Conservation (phyloP, 805 yeast species). For the Groenewaldozyma salmanticensis region DNA sequence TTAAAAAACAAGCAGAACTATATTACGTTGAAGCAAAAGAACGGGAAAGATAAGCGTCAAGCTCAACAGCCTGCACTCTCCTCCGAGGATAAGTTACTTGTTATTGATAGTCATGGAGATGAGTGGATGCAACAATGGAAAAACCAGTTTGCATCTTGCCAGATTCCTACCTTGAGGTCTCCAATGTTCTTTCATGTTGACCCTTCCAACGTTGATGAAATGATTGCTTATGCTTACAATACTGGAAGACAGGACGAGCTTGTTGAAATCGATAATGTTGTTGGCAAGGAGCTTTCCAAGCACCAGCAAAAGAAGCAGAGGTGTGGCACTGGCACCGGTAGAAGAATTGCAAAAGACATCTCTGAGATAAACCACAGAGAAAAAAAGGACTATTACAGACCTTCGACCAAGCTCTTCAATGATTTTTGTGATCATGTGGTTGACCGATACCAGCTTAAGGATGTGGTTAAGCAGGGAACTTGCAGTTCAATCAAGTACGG, state of each 20-base stretch:
- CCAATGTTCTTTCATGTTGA: constrained; percentile 43
- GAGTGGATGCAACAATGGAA: constrained; percentile 36
- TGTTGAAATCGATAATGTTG: constrained; percentile 34
- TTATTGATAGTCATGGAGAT: constrained; percentile 29
- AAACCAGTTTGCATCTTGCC: constrained; percentile 33
- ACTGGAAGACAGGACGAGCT: constrained; percentile 29
- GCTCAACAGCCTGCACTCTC: constrained; percentile 19
- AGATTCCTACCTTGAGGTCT: constrained; percentile 34
- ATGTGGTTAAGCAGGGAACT: constrained; percentile 27
- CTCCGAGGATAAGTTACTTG: constrained; percentile 21
- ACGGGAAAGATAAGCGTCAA: neutral
- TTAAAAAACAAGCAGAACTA: constrained; percentile 19
- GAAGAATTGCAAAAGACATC: constrained; percentile 1
- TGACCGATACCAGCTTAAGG: constrained; percentile 26
- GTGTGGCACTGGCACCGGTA: constrained; percentile 6
- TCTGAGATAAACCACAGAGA: constrained; percentile 33
- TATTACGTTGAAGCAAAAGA: neutral
- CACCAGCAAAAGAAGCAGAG: constrained; percentile 28
- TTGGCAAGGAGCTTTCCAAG: constrained; percentile 36
- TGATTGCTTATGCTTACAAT: constrained; percentile 33
- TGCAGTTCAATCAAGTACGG: constrained; percentile 29
- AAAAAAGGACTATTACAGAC: constrained; percentile 37
- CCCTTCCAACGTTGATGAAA: constrained; percentile 35
- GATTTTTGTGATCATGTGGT: constrained; percentile 33
- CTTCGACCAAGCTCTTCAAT: constrained; percentile 31